Evolutionary conservation across 768 basidiomycete genomes (phyloP), one percentile per base, ranked within the genome.

Genomic region (Fomitopsis serialis): DNA sequence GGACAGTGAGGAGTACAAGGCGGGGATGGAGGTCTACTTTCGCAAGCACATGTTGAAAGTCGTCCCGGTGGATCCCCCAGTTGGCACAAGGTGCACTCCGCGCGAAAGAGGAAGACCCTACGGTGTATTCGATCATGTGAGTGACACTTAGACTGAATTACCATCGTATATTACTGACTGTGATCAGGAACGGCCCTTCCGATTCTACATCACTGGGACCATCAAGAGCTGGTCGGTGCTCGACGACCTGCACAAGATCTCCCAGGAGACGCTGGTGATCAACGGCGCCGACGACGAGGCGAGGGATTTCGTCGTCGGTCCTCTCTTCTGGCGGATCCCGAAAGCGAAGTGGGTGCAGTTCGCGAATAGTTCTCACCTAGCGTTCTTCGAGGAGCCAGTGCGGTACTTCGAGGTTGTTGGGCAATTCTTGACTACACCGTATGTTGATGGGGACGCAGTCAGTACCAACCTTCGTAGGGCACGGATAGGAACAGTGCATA

Each of bases 141-240:
- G 68, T 54, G 13, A 5, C 10, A 17, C 27, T 19, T 7, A 11
- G 5, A 32, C 29, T 11, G 6, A 32, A 32, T 11, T 6, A 15
- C 29, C 7, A 36, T 17, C 42, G 17, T 42, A 6, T 25, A 21
- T 7, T 2, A n/a, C 5, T 47, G 25, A n/a, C 23, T 29, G 17
- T 7, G 5, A 29, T 6, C 15, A 62, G 67, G 49, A 51, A 62
- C 27, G 66, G 70, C 6, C 63, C 65, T 12, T 68, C 68, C 24
- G 72, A 75, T 74, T 74, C 57, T 61, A 63, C 34, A 68, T 72
- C 19, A 64, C 69, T 7, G 75, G 75, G 0, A 64, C 74, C 0
- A 52, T 81, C 43, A 74, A 74, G 59, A 58, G 67, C 1, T 83
- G 80, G 80, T 64, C 71, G 8, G 72, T 79, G 47, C 60, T 78